Conservation (phyloP, 345 rosid genomes). For the Dipteronia sinensis region DNA sequence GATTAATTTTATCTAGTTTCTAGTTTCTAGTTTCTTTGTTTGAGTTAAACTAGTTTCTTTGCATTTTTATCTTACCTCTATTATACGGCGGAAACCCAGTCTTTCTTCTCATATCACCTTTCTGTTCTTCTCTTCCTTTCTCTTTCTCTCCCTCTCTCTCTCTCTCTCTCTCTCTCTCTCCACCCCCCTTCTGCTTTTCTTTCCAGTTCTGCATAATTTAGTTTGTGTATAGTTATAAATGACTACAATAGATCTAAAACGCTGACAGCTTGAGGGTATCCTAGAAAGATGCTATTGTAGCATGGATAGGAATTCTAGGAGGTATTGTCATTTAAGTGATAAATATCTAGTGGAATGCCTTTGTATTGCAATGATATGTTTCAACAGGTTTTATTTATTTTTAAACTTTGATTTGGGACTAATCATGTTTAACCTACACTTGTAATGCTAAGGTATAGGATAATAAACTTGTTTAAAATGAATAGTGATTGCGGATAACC, state of each 20-base stretch:
- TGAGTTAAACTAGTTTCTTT: not conserved
- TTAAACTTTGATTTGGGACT: not conserved
- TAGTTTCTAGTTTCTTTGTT: not conserved
- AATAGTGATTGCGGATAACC: slow-evolving; percentile 12
- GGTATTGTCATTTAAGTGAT: not conserved
- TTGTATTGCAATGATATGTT: not conserved
- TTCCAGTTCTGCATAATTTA: not conserved
- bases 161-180: not conserved
- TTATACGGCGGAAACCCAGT: too few relatives aligned
- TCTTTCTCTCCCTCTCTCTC: not conserved
- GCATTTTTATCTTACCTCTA: not conserved
- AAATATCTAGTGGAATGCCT: not conserved
- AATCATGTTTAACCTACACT: not conserved
- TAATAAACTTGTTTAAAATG: slow-evolving; percentile 1
- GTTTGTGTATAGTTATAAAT: not conserved
- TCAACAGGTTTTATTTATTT: slow-evolving; percentile 1
- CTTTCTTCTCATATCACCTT: too few relatives aligned
- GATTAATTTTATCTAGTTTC: not conserved
- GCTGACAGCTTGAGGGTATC: not conserved
- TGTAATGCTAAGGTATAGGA: not conserved
- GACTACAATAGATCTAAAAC: not conserved
- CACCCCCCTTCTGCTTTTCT: not conserved
- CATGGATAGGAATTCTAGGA: not conserved
- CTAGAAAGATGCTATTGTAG: not conserved
- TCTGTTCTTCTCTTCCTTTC: not conserved